Evolutionary conservation across 1,284 basidiomycete genomes (phyloP).

Genomic region (Ceraceosorus bombacis): DNA sequence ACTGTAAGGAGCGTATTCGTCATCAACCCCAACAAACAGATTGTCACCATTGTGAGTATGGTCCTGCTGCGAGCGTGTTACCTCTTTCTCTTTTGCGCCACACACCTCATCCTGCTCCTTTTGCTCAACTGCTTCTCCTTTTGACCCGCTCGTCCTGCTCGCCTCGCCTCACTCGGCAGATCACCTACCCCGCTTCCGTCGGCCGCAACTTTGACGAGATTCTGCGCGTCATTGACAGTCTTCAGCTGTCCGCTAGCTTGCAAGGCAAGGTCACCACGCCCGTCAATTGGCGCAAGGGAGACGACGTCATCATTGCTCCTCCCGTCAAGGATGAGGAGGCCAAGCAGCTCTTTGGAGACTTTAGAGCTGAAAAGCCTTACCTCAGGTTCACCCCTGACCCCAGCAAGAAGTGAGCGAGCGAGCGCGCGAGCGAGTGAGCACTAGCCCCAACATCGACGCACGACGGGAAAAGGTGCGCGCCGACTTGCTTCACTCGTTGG

Average conservation of each 20-base stretch:
- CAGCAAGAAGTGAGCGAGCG: no score
- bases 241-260: slow-evolving; percentile 71
- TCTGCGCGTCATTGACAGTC: slow-evolving; percentile 71
- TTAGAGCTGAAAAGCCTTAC: slow-evolving; percentile 54
- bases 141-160: no score
- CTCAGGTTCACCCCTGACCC: slow-evolving; percentile 47
- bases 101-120: no score
- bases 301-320: slow-evolving; percentile 93
- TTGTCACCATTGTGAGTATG: slow-evolving; percentile 50
- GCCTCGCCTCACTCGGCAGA: slow-evolving; percentile 53
- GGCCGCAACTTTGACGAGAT: slow-evolving; percentile 67
- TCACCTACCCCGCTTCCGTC: slow-evolving; percentile 63
- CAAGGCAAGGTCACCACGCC: slow-evolving; percentile 58
- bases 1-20: slow-evolving; percentile 66
- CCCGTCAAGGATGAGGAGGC: slow-evolving; percentile 77
- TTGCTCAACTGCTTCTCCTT: no score
- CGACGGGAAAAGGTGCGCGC: no score
- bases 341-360: slow-evolving; percentile 63
- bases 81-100: no score
- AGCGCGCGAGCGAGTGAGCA: no score
- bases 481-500: no score
- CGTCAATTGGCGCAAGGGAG: slow-evolving; percentile 91
- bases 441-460: no score
- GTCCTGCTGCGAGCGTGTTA: no score
- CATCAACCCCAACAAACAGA: slow-evolving; percentile 45